These are phyloP conservation scores for Penicillium coprophilum DNA, from an alignment of 495 filamentous ascomycete species.

Conservation along the genomic window DNA sequence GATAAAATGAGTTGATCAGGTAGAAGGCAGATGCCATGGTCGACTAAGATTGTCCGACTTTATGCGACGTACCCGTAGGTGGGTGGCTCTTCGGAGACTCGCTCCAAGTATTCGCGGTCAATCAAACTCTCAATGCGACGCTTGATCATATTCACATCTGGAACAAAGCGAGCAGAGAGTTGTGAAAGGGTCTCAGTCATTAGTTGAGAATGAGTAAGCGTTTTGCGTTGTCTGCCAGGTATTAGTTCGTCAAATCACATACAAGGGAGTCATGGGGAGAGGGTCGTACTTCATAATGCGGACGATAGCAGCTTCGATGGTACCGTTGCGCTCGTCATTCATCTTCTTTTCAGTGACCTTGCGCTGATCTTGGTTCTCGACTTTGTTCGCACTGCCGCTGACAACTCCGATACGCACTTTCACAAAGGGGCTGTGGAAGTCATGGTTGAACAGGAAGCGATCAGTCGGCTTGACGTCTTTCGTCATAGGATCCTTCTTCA, in stretches of 20 bases:
- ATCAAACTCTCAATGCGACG: constrained; percentile 91
- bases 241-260: constrained; percentile 15
- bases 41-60: background rate
- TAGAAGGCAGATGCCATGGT: background rate
- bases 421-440: constrained; percentile 76
- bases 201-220: constrained; percentile 74
- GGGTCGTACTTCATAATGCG: constrained; percentile 88
- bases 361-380: constrained; percentile 80
- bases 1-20: background rate
- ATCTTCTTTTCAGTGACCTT: constrained; percentile 87
- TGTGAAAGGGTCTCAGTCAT: constrained; percentile 82
- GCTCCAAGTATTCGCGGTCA: constrained; percentile 89
- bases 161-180: constrained; percentile 76
- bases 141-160: constrained; percentile 90
- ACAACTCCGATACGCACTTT: constrained; percentile 86
- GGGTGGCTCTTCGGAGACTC: constrained; percentile 67
- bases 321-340: constrained; percentile 70
- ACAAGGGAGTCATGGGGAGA: constrained; percentile 5
- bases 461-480: constrained; percentile 81
- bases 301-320: constrained; percentile 88
- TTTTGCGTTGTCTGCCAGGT: constrained; percentile 77
- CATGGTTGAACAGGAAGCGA: constrained; percentile 78
- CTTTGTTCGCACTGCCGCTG: constrained; percentile 65
- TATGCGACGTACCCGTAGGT: constrained; percentile 78
- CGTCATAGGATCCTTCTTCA: constrained; percentile 79